Evolutionary conservation across 1,284 basidiomycete genomes (phyloP).

Genomic region (Cerrena zonata): DNA sequence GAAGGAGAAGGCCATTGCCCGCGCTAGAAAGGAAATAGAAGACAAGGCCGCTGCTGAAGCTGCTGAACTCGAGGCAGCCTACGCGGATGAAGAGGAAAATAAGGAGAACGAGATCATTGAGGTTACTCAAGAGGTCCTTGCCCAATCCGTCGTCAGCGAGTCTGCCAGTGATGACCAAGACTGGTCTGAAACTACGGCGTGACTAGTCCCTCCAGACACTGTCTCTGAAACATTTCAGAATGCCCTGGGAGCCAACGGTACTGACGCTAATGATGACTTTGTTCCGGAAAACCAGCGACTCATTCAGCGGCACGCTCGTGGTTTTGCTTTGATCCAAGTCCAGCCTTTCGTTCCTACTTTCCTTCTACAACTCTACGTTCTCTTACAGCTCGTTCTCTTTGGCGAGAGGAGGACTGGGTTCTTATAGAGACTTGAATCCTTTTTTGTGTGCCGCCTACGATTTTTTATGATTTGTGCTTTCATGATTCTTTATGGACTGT

Average conservation of each 20-base stretch:
- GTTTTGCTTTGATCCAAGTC: slow-evolving; percentile 1
- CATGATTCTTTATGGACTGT: no score
- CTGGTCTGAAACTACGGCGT: background rate
- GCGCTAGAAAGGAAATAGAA: slow-evolving; percentile 7
- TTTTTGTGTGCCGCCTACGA: background rate
- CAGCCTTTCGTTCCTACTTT: slow-evolving; percentile 4
- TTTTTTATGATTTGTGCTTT: background rate
- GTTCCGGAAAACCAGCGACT: background rate
- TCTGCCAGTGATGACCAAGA: background rate
- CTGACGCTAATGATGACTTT: background rate
- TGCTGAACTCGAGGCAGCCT: background rate
- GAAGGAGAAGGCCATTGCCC: slow-evolving; percentile 27
- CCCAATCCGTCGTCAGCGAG: background rate
- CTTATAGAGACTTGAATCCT: background rate
- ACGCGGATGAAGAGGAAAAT: background rate
- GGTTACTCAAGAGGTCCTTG: no score
- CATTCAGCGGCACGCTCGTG: background rate
- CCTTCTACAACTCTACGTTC: slow-evolving; percentile 2
- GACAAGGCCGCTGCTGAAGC: background rate
- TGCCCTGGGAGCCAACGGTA: background rate
- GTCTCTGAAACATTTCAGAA: background rate
- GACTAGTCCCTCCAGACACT: background rate
- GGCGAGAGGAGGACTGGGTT: slow-evolving; percentile 1
- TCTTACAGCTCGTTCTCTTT: slow-evolving; percentile 3
- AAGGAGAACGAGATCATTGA: slow-evolving; percentile 2